A percentile compares a stretch with the other conserved stretches of the same genome.
Evolutionary conservation across 2,329 filamentous ascomycete species (phyloP).

Genomic region (Colletotrichum siamense): DNA sequence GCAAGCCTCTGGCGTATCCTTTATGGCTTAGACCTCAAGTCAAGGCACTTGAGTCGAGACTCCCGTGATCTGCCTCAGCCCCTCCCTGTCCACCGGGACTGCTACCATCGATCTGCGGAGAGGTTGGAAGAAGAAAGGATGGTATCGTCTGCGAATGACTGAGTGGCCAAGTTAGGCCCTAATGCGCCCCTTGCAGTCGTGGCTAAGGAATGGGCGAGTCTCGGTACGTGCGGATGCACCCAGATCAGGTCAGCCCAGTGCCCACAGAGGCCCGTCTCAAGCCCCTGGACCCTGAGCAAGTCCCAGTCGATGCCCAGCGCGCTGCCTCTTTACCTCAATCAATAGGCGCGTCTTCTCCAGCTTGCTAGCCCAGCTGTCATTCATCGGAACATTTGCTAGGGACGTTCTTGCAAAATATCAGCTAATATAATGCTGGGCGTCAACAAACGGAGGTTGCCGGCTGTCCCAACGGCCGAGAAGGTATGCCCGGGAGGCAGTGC

Average conservation of each 20-base stretch:
- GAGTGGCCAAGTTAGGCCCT: neutral
- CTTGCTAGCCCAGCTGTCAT: neutral
- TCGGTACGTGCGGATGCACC: slow-evolving; percentile 3
- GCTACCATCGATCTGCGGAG: slow-evolving; percentile 21
- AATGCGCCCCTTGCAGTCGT: slow-evolving; percentile 10
- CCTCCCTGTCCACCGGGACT: slow-evolving; percentile 16
- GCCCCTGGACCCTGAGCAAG: slow-evolving; percentile 2
- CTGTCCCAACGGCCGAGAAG: slow-evolving; percentile 4
- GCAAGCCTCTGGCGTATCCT: neutral
- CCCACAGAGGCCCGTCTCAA: neutral
- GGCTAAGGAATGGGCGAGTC: neutral
- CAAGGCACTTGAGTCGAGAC: neutral
- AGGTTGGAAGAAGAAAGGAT: slow-evolving; percentile 15
- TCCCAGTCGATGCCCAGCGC: neutral
- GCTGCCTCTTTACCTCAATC: neutral
- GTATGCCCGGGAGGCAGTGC: neutral
- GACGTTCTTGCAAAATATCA: neutral
- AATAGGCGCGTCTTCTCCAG: neutral
- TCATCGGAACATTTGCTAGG: neutral
- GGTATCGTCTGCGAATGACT: neutral
- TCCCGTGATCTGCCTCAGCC: slow-evolving; percentile 10
- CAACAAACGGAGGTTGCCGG: neutral
- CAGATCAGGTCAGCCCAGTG: neutral
- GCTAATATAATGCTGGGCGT: neutral
- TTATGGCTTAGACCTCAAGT: neutral